phyloP scores from a whole-genome alignment of 345 rosid genomes.

The Populus alba region DNA sequence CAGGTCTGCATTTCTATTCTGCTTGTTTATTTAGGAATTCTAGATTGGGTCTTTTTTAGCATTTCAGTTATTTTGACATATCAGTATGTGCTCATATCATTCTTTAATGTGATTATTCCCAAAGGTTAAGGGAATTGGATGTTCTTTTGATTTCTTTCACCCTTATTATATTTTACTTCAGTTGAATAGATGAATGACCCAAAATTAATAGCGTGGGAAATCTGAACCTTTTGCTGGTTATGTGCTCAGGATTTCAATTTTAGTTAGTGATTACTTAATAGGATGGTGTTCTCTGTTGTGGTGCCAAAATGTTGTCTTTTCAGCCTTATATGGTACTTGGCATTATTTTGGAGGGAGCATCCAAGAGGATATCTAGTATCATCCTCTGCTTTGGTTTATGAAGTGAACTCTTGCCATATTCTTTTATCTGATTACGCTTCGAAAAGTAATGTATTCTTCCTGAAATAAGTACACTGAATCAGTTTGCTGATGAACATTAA shows the following conservation, averaged over 20 bases:
- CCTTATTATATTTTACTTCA: not conserved
- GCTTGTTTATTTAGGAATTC: not conserved
- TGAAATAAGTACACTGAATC: not conserved
- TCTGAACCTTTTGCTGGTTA: not conserved
- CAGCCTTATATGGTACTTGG: not conserved
- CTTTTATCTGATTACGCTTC: not conserved
- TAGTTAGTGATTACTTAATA: not conserved
- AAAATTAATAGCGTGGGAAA: not conserved
- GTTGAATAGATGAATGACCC: not conserved
- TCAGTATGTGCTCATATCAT: not conserved
- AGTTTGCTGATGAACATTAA: not conserved
- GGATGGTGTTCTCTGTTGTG: not conserved
- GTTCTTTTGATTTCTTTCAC: not conserved
- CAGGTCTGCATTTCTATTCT: constrained; percentile 48
- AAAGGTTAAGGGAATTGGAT: not conserved
- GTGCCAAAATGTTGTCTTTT: not conserved
- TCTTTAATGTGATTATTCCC: not conserved
- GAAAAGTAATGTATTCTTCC: not conserved
- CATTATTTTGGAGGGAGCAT: not conserved
- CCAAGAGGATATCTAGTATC: not conserved
- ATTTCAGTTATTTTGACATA: not conserved
- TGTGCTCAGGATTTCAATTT: not conserved
- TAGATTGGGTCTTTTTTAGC: not conserved
- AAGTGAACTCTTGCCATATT: not conserved
- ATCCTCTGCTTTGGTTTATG: not conserved